These are phyloP conservation scores for Yamadazyma trypodendri DNA, from an alignment of 1,139 yeast genomes.

Conservation along the genomic window DNA sequence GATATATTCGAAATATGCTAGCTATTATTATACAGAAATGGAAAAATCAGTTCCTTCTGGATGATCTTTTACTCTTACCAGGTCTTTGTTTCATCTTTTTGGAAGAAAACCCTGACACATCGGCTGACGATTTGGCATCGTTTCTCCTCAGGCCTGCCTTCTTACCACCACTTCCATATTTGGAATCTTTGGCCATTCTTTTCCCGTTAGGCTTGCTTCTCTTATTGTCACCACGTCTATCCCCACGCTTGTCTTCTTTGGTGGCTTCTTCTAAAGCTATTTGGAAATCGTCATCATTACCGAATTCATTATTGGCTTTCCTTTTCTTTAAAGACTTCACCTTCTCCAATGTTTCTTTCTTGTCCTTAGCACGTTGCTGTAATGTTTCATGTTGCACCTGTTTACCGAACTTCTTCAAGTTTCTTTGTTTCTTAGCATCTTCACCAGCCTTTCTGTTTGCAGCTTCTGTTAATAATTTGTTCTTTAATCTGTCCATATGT, in stretches of 20 bases:
- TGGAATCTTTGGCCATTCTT: constrained; percentile 61
- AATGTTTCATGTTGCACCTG: constrained; percentile 93
- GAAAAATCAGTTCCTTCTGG: constrained; percentile 18
- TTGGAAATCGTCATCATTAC: constrained; percentile 57
- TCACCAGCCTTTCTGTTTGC: constrained; percentile 88
- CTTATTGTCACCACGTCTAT: constrained; percentile 18
- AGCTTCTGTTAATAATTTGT: constrained; percentile 79
- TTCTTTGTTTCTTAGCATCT: constrained; percentile 93
- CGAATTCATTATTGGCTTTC: constrained; percentile 74
- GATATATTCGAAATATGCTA: not conserved
- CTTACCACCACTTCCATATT: constrained; percentile 67
- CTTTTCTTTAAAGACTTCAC: constrained; percentile 86
- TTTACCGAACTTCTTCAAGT: constrained; percentile 94
- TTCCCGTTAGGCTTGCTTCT: constrained; percentile 60
- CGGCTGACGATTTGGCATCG: constrained; percentile 73
- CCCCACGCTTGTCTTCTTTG: constrained; percentile 30
- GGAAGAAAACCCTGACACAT: constrained; percentile 60
- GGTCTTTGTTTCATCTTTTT: constrained; percentile 67
- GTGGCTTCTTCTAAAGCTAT: constrained; percentile 91
- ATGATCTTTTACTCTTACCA: constrained; percentile 65
- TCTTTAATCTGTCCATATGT: constrained; percentile 93
- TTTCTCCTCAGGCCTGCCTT: constrained; percentile 73
- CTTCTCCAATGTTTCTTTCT: constrained; percentile 86
- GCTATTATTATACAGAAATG: constrained; percentile 8
- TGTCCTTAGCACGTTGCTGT: constrained; percentile 92